Evolutionary conservation across 176 grass and related monocot genomes (phyloP).

Genomic region (Chloris gayana): DNA sequence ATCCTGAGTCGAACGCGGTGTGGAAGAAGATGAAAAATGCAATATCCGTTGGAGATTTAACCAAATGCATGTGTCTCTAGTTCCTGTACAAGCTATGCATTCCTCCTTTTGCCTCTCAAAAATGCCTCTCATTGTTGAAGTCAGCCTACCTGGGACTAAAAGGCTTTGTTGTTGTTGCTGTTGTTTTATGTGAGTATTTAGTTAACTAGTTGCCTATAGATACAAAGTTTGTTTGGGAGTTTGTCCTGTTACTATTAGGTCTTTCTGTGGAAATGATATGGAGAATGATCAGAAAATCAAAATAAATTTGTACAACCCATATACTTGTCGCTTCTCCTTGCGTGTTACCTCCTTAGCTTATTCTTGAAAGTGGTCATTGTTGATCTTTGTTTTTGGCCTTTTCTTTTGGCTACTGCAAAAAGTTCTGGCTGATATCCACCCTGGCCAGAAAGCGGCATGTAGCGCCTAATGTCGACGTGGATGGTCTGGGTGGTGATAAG

Average conservation of each 20-base stretch:
- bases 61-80: too few relatives aligned
- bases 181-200: not conserved
- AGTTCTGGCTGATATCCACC: not conserved
- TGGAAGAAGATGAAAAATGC: too few relatives aligned
- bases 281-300: not conserved
- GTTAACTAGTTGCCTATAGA: not conserved
- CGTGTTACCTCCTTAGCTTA: not conserved
- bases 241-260: too few relatives aligned
- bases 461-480: not conserved
- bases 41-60: too few relatives aligned
- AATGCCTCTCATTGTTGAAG: too few relatives aligned
- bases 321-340: not conserved
- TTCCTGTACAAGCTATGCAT: too few relatives aligned
- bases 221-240: not conserved
- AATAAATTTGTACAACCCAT: not conserved
- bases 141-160: too few relatives aligned
- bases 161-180: too few relatives aligned
- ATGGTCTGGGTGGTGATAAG: not conserved
- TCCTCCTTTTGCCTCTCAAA: too few relatives aligned
- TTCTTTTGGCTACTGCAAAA: not conserved
- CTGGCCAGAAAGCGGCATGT: too few relatives aligned
- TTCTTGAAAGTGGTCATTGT: not conserved
- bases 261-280: not conserved
- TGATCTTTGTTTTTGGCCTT: not conserved
- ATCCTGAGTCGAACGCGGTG: too few relatives aligned